Percentiles rank a stretch among this genome's conserved stretches.
These are phyloP conservation scores for Ulota crispa DNA, from an alignment of 225 moss, liverwort and hornwort species.

Conservation along the genomic window DNA sequence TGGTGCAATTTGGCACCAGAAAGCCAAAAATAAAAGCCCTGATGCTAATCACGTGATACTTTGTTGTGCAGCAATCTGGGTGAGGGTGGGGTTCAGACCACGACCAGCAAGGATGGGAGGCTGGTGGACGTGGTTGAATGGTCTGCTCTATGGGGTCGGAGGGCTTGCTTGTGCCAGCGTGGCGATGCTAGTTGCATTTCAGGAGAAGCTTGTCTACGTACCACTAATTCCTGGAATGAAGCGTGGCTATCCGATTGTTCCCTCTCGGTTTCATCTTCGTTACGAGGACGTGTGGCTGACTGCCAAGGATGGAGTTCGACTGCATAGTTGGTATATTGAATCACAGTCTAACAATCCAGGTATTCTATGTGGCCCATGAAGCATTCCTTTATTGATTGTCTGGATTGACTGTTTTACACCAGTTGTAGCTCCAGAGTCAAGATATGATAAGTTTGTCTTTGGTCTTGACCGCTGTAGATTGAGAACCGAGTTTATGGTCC, in stretches of 20 bases:
- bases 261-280: conserved; percentile 66
- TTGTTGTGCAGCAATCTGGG: conserved; percentile 28
- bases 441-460: background rate
- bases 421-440: background rate
- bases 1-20: too few relatives aligned
- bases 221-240: conserved; percentile 89
- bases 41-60: background rate
- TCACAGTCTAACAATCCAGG: conserved; percentile 47
- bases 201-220: conserved; percentile 95
- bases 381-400: background rate
- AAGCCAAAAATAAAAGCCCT: too few relatives aligned
- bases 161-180: conserved; percentile 76
- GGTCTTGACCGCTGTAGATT: background rate
- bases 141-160: conserved; percentile 73
- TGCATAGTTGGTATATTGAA: conserved; percentile 95
- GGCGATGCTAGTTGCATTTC: conserved; percentile 80
- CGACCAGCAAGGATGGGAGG: conserved; percentile 32
- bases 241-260: conserved; percentile 74
- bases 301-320: conserved; percentile 67
- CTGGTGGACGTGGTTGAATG: conserved; percentile 84
- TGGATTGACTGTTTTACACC: background rate
- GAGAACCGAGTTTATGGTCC: background rate
- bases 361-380: conserved; percentile 15
- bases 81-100: conserved; percentile 14
- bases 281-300: conserved; percentile 90